Conservation (phyloP, 805 yeast genomes). For the Suhomyces sp. region DNA sequence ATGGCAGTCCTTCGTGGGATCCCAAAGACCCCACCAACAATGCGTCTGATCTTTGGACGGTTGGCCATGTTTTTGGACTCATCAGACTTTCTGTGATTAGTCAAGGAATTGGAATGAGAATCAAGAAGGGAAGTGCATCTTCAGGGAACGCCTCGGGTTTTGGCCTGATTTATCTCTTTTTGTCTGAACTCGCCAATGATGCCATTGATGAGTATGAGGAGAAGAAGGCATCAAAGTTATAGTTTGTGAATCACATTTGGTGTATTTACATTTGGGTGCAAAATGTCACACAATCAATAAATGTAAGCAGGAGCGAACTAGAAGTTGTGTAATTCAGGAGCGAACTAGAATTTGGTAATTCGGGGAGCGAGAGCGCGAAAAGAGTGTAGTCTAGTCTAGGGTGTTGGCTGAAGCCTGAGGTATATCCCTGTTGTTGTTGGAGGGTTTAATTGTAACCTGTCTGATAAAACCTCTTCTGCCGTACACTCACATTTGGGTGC, state of each 20-base stretch:
- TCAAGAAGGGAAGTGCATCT: conserved; percentile 47
- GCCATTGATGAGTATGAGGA: conserved; percentile 8
- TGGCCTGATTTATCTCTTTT: conserved; percentile 32
- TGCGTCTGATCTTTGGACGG: conserved; percentile 45
- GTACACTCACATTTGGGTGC: too few relatives aligned
- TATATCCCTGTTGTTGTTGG: too few relatives aligned
- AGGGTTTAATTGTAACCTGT: too few relatives aligned
- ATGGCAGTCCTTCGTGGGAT: conserved; percentile 29
- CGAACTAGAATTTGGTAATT: too few relatives aligned
- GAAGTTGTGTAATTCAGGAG: too few relatives aligned
- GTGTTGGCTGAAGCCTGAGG: too few relatives aligned
- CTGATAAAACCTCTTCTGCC: too few relatives aligned
- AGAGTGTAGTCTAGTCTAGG: too few relatives aligned
- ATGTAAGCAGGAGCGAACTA: too few relatives aligned
- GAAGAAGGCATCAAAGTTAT: background rate
- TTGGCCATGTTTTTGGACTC: conserved; percentile 56
- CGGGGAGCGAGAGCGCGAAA: too few relatives aligned
- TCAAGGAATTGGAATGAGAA: conserved; percentile 61
- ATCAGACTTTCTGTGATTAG: conserved; percentile 54
- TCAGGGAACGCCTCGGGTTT: conserved; percentile 47
- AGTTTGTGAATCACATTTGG: background rate
- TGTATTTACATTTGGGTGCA: too few relatives aligned
- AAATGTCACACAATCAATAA: too few relatives aligned
- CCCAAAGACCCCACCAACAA: conserved; percentile 37
- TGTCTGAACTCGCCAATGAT: conserved; percentile 30